These are phyloP conservation scores for Tricholoma hemisulphureum DNA, from an alignment of 768 basidiomycete species.

Conservation along the genomic window DNA sequence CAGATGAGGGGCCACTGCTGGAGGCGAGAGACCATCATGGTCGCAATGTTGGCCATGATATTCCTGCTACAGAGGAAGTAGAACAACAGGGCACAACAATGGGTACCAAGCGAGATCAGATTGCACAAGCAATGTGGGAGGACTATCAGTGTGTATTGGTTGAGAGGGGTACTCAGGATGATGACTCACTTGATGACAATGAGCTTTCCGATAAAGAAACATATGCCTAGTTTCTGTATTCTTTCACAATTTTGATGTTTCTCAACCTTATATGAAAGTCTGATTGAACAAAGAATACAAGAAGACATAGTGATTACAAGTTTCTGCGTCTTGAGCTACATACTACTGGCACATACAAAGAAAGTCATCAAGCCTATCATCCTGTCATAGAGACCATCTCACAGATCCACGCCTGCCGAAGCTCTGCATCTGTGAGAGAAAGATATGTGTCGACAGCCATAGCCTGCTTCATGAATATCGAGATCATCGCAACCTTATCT, in stretches of 20 bases:
- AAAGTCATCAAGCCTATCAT: background rate
- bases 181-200: background rate
- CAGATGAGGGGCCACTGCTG: background rate
- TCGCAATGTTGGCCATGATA: slow-evolving; percentile 3
- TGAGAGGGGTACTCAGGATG: background rate
- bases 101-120: slow-evolving; percentile 15
- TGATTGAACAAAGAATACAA: no score
- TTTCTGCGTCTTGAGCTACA: no score
- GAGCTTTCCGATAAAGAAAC: no score
- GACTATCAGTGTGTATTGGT: slow-evolving; percentile 7
- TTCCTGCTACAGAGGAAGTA: slow-evolving; percentile 6
- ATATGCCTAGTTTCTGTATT: no score
- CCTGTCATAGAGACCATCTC: background rate
- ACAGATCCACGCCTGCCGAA: background rate
- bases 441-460: background rate
- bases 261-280: background rate
- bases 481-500: background rate
- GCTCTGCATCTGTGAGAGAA: background rate
- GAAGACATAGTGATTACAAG: no score
- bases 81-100: slow-evolving; percentile 17
- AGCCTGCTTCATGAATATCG: background rate
- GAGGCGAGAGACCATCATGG: background rate
- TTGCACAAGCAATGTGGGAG: slow-evolving; percentile 26
- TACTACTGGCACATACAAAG: no score
- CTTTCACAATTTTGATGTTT: background rate